These are phyloP conservation scores for Pueraria montana DNA, from an alignment of 306 rosid species.

Conservation along the genomic window DNA sequence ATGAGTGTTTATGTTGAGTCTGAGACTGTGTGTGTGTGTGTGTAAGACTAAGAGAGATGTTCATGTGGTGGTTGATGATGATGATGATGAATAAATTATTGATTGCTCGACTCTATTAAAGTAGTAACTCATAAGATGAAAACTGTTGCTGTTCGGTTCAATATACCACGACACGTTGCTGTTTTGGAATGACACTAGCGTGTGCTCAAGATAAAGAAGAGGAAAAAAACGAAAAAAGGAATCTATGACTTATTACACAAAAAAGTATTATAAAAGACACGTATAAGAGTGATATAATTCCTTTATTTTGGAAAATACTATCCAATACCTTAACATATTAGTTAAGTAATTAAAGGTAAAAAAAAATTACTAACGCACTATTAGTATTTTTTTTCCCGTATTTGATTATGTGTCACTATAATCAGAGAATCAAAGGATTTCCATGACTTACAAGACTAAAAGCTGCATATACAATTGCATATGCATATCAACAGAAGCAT, in stretches of 20 bases:
- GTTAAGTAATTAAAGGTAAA: background rate
- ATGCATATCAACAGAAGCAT: background rate
- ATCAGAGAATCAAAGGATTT: background rate
- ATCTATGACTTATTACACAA: constrained; percentile 15
- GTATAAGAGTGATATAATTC: background rate
- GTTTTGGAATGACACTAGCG: constrained; percentile 32
- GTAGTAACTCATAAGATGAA: constrained; percentile 17
- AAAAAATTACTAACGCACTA: background rate
- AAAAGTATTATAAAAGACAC: background rate
- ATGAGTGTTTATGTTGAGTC: background rate
- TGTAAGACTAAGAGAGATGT: background rate
- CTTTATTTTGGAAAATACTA: background rate
- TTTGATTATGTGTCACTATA: background rate
- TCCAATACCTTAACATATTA: background rate
- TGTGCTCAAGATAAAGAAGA: constrained; percentile 31
- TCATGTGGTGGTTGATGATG: constrained; percentile 39
- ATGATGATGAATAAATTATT: constrained; percentile 21
- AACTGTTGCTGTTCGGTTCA: constrained; percentile 11
- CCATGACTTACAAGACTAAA: background rate
- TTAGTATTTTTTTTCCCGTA: background rate
- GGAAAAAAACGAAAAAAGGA: constrained; percentile 31
- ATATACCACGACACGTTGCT: constrained; percentile 35
- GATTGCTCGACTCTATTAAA: constrained; percentile 21
- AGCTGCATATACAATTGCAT: constrained; percentile 2
- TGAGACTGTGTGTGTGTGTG: background rate